Evolutionary conservation across 106 monocot species (phyloP), one percentile per base, ranked within the genome.

Genomic region (Amphibolis antarctica): DNA sequence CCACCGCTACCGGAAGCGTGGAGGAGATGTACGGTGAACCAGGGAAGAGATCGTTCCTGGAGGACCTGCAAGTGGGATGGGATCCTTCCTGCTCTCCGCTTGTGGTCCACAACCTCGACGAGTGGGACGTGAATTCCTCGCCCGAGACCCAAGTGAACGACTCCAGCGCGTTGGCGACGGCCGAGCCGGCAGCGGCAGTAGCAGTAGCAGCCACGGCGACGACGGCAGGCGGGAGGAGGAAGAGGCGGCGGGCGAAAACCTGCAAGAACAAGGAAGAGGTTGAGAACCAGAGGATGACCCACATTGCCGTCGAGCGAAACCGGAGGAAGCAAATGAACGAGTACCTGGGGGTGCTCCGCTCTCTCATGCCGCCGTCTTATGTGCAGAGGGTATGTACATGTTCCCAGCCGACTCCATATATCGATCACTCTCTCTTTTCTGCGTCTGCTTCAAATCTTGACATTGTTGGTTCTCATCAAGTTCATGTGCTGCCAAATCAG

Each of bases 301-400:
- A 83, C 76, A 83, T 83, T 83, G 83, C 83, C 28, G 83, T 83
- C 4, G 83, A 83, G 49, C 75, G 83, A 50, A 83, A 79, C 72
- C 72, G 83, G 12, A 64, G 83, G 44, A 83, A 79, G 73, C 76
- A 69, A 26, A 83, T 83, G 83, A 83, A 83, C 65, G 76, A 83
- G 31, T 73, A 83, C 73, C 73, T 83, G 20, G 50, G 73, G 1
- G 60, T 76, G 1, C 76, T 83, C 28, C 75, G 83, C 5, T 79
- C 83, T 2, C 79, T 83, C 55, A 83, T 83, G 83, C 83, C 79
- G n/a, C 9, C 73, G 7, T 83, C 83, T 7, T 79, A 76, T 66
- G 83, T 66, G 24, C 83, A 83, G 73, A 79, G 75, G 58, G 68
- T 57, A 12, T 5, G 68, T 21, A n/a, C n/a, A n/a, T n/a, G n/a